Evolutionary conservation across 2,329 filamentous ascomycete genomes (phyloP), one percentile per base, ranked within the genome.

Genomic region (Macrophomina pseudophaseolina): DNA sequence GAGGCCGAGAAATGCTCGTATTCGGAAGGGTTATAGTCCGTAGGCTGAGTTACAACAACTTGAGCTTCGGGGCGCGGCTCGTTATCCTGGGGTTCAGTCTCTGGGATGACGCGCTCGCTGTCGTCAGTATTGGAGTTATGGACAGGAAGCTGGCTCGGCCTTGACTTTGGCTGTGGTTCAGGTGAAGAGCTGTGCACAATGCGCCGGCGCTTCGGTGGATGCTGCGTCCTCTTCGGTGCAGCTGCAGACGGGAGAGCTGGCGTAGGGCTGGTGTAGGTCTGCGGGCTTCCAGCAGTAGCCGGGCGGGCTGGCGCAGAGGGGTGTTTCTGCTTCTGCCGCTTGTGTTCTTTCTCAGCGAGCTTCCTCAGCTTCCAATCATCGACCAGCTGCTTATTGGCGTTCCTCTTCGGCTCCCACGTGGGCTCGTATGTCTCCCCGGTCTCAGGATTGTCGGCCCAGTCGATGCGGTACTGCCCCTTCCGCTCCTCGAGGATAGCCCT

Each of bases 371-470:
- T 63, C 78, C 78, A 80, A 18, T 79, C 74, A 7, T 69, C 69
- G 2, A 81, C 69, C 5, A 79, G 73, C n/a, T 67, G 54, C n/a
- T 73, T 67, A 63, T 75, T 81, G 2, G 75, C 75, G 72, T 75
- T 72, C 6, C 48, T 60, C 48, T 80, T 79, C 0, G 75, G 78
- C 60, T 82, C 86, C 87, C 87, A 89, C 56, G 77, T 83, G 9
- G 82, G 82, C 3, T 75, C 66, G 72, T 83, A 88, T 1, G 69
- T 67, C 68, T 82, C 73, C 18, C 84, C 85, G 46, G 84, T 86
- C 2, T 70, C 68, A n/a, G 80, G 75, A 71, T 88, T 76, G 67
- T 84, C 81, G 56, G 80, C 82, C 87, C 87, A 89, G 71, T 87
- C 82, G 64, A 89, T 82, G 3, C 80, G 72, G 70, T 88, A 90